Evolutionary conservation across 1,284 basidiomycete genomes (phyloP), one percentile per base, ranked within the genome.

Genomic region (Athelia psychrophila): DNA sequence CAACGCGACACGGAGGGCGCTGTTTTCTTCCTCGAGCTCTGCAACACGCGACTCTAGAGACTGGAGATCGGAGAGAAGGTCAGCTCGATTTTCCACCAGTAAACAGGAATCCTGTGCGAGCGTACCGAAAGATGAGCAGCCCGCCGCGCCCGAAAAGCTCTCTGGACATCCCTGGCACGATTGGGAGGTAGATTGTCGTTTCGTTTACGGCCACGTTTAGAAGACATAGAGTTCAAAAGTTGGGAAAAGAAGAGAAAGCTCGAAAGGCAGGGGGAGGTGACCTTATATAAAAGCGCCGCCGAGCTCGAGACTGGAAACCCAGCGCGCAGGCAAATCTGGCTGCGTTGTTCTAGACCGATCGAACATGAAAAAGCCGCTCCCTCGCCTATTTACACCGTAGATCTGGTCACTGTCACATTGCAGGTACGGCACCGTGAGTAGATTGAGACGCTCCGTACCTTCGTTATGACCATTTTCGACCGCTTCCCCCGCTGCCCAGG

Each of bases 171-270:
- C 52, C 93, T 77, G 25, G 94, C 93, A 56, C 93, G 85, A 64
- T 95, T 95, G 32, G 93, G 93, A 57, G 93, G 93, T 36, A 95
- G 83, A 64, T 89, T 90, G 71, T 95, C 91, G 73, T 95, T 95
- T 67, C 92, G 81, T 68, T 95, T 95, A 64, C 93, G 84, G 56
- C 93, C 93, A 61, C 93, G 85, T 71, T 90, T 91, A 54, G 88
- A 91, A 59, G 88, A 88, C 88, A 89, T 90, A 22, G 24, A 8
- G 22, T 49, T 50, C 32, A 22, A 47, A 38, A 46, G 30, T 53
- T 50, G 49, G 47, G 48, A 55, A 52, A 61, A 62, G 46, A 50
- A 55, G 52, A 55, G 55, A 51, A 64, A 57, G 57, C 67, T 57
- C 57, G 58, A 60, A 66, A 59, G 52, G 67, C 64, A 68, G 64